Evolutionary conservation across 2,329 filamentous ascomycete genomes (phyloP), one percentile per base, ranked within the genome.

Genomic region (Fusarium beomiforme): DNA sequence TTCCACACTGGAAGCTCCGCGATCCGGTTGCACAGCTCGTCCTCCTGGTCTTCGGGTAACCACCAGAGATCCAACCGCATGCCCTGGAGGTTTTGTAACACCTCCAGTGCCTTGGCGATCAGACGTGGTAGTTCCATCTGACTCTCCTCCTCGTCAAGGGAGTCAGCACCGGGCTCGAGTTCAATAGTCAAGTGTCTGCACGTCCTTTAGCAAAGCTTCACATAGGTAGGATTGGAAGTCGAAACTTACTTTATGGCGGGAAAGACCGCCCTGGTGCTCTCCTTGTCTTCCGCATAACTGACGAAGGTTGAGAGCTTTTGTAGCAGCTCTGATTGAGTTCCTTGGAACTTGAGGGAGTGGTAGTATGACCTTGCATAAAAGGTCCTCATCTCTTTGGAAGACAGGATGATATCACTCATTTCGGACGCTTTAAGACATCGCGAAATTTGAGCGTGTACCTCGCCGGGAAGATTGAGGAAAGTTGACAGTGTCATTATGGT

Each of bases 381-480:
- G 3, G 6, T 4, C 5, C 37, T 19, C 11, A 13, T 39, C 0
- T n/a, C 2, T 10, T 12, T 39, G 3, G 46, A 34, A 0, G 46
- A 6, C 2, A 14, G 0, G 3, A 50, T 23, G 0, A 50, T 2
- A 2, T 29, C 46, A 2, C 8, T 16, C 46, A 50, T 50, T 9
- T 50, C 31, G 2, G 47, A 34, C 2, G 47, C 6, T 6, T 34
- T 14, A 1, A 47, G 6, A 2, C 21, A 11, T 13, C 7, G 11
- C 8, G 19, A 26, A 5, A 47, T 31, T 9, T 11, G 6, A 2
- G 21, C 19, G 9, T 47, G 42, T 5, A 44, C 7, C 8, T 44
- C 42, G 1, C 1, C 0, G 2, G 42, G 24, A 4, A 29, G 12
- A 5, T 7, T 19, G 2, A 6, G 3, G 7, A 26, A 26, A 6